phyloP scores from a whole-genome alignment of 768 basidiomycete species.

The Leccinum longicurvipes region DNA sequence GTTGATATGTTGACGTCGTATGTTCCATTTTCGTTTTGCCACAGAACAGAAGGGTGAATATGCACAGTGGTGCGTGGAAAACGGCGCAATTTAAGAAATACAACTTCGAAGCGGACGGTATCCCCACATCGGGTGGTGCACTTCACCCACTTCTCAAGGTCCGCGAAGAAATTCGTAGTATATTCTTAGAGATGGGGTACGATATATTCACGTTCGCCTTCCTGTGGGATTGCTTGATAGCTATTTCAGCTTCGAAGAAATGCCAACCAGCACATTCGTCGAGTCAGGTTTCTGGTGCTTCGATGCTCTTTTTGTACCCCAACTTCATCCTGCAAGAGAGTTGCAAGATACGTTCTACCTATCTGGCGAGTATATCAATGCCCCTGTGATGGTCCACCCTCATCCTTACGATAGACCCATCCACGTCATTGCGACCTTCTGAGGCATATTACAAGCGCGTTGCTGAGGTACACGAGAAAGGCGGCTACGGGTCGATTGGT shows the following conservation, averaged over 20 bases:
- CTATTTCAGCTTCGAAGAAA: constrained; percentile 82
- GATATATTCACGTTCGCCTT: constrained; percentile 18
- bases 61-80: constrained; percentile 86
- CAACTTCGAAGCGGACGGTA: constrained; percentile 96
- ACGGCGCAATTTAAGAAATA: constrained; percentile 93
- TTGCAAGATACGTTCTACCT: constrained; percentile 98
- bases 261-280: constrained; percentile 94
- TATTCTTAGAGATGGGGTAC: constrained; percentile 99
- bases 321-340: constrained; percentile 98
- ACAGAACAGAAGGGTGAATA: constrained; percentile 1
- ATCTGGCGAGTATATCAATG: constrained; percentile 55
- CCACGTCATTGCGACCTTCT: constrained; percentile 69
- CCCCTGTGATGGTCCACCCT: background rate
- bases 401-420: constrained; percentile 60
- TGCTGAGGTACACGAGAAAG: constrained; percentile 77
- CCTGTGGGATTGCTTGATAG: background rate
- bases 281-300: constrained; percentile 99
- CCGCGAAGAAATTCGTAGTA: constrained; percentile 93
- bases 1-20: constrained; percentile 93
- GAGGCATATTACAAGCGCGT: constrained; percentile 84
- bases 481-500: constrained; percentile 90
- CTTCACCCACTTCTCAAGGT: constrained; percentile 97
- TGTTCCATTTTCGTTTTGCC: constrained; percentile 20
- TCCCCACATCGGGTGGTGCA: constrained; percentile 85
- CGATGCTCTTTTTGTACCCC: constrained; percentile 96